phyloP scores from a whole-genome alignment of 2,329 filamentous ascomycete genomes.

The Sporothrix humicola region DNA sequence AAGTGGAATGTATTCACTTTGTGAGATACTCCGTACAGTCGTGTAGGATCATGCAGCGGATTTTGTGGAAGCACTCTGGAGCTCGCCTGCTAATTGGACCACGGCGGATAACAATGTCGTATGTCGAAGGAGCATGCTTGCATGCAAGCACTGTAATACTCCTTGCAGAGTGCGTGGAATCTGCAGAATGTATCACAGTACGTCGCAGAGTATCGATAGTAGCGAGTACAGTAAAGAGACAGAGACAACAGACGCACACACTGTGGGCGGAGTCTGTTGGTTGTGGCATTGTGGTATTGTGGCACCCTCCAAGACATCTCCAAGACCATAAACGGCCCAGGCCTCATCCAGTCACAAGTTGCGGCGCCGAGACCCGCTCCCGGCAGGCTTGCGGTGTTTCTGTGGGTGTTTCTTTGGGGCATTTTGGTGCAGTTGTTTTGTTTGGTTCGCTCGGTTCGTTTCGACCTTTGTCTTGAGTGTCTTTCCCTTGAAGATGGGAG shows the following conservation, averaged over 20 bases:
- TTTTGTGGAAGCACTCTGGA: conserved; percentile 9
- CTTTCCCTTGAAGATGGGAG: not conserved
- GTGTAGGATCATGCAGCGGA: conserved; percentile 19
- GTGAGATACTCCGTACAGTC: not conserved
- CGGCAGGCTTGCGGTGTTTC: conserved; percentile 2
- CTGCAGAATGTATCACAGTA: too few relatives aligned
- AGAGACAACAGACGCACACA: too few relatives aligned
- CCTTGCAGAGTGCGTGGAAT: too few relatives aligned
- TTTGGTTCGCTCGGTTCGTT: not conserved
- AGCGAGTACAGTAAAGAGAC: too few relatives aligned
- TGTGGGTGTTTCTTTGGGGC: not conserved
- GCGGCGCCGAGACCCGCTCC: conserved; percentile 24
- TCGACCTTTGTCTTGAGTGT: not conserved
- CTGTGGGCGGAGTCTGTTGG: too few relatives aligned
- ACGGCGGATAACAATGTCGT: not conserved
- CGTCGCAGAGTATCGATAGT: too few relatives aligned
- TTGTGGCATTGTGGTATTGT: not conserved
- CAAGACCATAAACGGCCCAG: conserved; percentile 2
- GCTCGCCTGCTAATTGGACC: not conserved
- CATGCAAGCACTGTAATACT: conserved; percentile 10
- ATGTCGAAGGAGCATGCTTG: not conserved
- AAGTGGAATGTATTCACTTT: not conserved
- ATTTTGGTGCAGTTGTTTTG: not conserved
- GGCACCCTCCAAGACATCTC: not conserved
- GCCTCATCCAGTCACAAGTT: conserved; percentile 7